Conservation (phyloP, 805 yeast genomes). For the Henningerozyma blattae region DNA sequence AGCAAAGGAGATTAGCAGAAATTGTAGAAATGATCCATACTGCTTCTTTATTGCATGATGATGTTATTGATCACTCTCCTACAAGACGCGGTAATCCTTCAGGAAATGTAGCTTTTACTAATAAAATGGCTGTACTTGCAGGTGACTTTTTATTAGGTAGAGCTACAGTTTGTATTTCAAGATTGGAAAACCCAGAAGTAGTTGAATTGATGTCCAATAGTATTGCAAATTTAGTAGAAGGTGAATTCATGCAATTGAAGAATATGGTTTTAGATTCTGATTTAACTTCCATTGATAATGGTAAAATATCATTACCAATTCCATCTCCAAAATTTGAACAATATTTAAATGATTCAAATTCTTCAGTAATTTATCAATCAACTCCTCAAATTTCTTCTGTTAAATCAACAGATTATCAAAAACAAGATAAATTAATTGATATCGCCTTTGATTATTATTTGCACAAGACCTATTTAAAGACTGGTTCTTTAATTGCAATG, state of each 20-base stretch:
- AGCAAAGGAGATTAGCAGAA: conserved; percentile 91
- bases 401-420: conserved; percentile 16
- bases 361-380: conserved; percentile 12
- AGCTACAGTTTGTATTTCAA: conserved; percentile 90
- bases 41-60: conserved; percentile 90
- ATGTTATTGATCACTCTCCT: conserved; percentile 85
- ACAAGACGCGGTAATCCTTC: conserved; percentile 82
- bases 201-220: conserved; percentile 91
- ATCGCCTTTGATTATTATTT: conserved; percentile 93
- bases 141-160: conserved; percentile 93
- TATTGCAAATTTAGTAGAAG: conserved; percentile 94
- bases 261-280: conserved; percentile 66
- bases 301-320: conserved; percentile 30
- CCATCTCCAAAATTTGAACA: conserved; percentile 57
- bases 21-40: conserved; percentile 98
- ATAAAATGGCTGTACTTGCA: conserved; percentile 94
- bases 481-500: conserved; percentile 90
- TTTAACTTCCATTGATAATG: conserved; percentile 22
- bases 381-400: conserved; percentile 3
- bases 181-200: conserved; percentile 93
- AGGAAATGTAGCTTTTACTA: conserved; percentile 88
- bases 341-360: conserved; percentile 45
- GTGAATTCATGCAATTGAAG: conserved; percentile 97
- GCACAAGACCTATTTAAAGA: conserved; percentile 90
- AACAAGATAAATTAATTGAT: conserved; percentile 54